These are phyloP conservation scores for Pezicula neosporulosa DNA, from an alignment of 2,329 filamentous ascomycete species.

Conservation along the genomic window DNA sequence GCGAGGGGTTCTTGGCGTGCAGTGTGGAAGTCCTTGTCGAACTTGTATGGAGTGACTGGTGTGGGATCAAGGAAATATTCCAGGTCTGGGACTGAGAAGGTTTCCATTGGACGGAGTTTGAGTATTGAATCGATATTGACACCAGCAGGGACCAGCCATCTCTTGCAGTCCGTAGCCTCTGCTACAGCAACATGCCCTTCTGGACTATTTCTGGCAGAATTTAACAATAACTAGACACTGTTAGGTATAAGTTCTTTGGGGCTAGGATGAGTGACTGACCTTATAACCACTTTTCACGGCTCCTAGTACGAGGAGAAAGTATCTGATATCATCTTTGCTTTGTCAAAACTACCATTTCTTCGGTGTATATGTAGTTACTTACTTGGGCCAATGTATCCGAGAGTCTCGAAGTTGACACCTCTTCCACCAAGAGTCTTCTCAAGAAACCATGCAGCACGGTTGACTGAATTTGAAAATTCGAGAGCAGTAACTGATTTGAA, in stretches of 20 bases:
- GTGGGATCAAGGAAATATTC: slow-evolving; percentile 23
- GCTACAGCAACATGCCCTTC: slow-evolving; percentile 29
- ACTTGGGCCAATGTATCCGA: slow-evolving; percentile 42
- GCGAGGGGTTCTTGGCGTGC: slow-evolving; percentile 33
- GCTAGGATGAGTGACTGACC: slow-evolving; percentile 17
- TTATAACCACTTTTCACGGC: slow-evolving; percentile 29
- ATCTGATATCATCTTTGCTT: slow-evolving; percentile 4
- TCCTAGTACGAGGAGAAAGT: slow-evolving; percentile 9
- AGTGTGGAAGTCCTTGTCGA: slow-evolving; percentile 27
- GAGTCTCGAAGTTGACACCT: slow-evolving; percentile 29
- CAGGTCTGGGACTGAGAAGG: slow-evolving; percentile 18
- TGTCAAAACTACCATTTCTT: background rate
- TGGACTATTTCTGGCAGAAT: slow-evolving; percentile 30
- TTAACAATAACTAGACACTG: slow-evolving; percentile 26
- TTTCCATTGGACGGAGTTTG: background rate
- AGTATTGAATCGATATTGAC: slow-evolving; percentile 3
- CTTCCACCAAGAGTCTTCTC: slow-evolving; percentile 3
- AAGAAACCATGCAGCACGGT: slow-evolving; percentile 14
- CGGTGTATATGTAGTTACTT: background rate
- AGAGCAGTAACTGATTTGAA: slow-evolving; percentile 6
- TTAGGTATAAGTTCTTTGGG: slow-evolving; percentile 1
- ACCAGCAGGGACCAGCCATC: background rate
- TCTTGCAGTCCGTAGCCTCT: slow-evolving; percentile 24
- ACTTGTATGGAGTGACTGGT: slow-evolving; percentile 15
- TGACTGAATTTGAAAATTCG: slow-evolving; percentile 11